These are phyloP conservation scores for Isochrysis galbana DNA, from an alignment of 78 protist genomes.

Conservation along the genomic window DNA sequence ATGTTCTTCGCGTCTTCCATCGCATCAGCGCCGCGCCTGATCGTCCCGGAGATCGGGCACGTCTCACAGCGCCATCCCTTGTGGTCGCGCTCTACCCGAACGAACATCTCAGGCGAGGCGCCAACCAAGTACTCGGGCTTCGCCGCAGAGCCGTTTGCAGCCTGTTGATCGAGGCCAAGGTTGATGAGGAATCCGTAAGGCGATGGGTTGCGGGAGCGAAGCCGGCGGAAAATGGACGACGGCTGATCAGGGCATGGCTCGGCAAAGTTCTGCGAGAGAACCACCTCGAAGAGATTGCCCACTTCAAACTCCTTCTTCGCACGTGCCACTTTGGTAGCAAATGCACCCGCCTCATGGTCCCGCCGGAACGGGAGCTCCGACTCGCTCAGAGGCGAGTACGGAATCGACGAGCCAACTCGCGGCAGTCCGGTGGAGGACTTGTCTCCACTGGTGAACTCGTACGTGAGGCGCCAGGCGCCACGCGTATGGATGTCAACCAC, in stretches of 20 bases:
- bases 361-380: background rate
- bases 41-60: slow-evolving; percentile 55
- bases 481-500: background rate
- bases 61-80: slow-evolving; percentile 29
- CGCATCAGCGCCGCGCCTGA: slow-evolving; percentile 33
- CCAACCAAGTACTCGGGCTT: slow-evolving; percentile 37
- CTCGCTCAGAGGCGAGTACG: background rate
- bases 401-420: background rate
- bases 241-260: slow-evolving; percentile 47
- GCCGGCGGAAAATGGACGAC: background rate
- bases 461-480: background rate
- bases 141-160: background rate
- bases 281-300: slow-evolving; percentile 46
- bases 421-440: background rate
- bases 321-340: background rate
- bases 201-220: slow-evolving; percentile 47
- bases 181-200: slow-evolving; percentile 41
- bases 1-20: slow-evolving; percentile 50
- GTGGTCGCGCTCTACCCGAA: slow-evolving; percentile 19
- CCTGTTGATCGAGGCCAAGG: slow-evolving; percentile 1
- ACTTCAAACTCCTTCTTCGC: slow-evolving; percentile 48
- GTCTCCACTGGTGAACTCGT: slow-evolving; percentile 18
- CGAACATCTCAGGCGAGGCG: slow-evolving; percentile 57
- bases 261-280: slow-evolving; percentile 34
- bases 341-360: background rate